Percentiles rank a stretch among this genome's conserved stretches.
Conservation (phyloP, 2,329 filamentous ascomycete species). For the Verticillium isaacii region DNA sequence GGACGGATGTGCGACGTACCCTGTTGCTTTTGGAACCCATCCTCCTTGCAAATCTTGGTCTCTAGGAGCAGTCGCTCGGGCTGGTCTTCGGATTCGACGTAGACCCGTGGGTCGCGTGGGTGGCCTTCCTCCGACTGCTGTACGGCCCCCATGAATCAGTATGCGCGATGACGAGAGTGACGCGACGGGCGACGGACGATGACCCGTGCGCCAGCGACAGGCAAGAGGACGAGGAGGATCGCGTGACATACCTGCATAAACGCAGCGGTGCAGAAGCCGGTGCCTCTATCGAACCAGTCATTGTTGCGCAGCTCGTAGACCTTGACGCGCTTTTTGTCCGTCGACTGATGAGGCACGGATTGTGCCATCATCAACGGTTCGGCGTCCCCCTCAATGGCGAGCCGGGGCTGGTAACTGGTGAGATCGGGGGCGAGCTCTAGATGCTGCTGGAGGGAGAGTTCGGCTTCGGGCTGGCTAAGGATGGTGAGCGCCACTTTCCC, state of each 20-base stretch:
- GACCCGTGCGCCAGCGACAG: slow-evolving; percentile 3
- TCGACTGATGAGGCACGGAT: slow-evolving; percentile 62
- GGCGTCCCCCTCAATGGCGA: slow-evolving; percentile 44
- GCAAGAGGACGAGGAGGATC: slow-evolving; percentile 5
- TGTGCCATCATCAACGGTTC: slow-evolving; percentile 68
- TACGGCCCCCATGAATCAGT: not conserved
- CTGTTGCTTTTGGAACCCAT: slow-evolving; percentile 98
- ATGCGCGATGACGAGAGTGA: slow-evolving; percentile 1
- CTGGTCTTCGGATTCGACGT: slow-evolving; percentile 91
- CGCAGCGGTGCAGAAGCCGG: slow-evolving; percentile 85
- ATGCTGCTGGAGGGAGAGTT: slow-evolving; percentile 57
- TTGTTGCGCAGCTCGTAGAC: slow-evolving; percentile 98
- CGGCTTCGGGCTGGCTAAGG: slow-evolving; percentile 47
- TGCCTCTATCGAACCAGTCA: slow-evolving; percentile 98
- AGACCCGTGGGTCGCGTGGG: slow-evolving; percentile 78
- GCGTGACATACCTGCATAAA: slow-evolving; percentile 60
- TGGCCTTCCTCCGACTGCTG: slow-evolving; percentile 49
- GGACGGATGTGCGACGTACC: slow-evolving; percentile 46
- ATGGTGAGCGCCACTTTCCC: slow-evolving; percentile 52
- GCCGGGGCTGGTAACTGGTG: slow-evolving; percentile 39
- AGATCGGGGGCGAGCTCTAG: slow-evolving; percentile 51
- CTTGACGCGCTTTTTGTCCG: slow-evolving; percentile 79
- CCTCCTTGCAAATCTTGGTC: slow-evolving; percentile 86
- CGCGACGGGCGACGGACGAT: not conserved
- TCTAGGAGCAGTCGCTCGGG: slow-evolving; percentile 79